These are phyloP conservation scores for Marchantia paleacea DNA, from an alignment of 225 moss, liverwort and hornwort genomes.

Conservation along the genomic window DNA sequence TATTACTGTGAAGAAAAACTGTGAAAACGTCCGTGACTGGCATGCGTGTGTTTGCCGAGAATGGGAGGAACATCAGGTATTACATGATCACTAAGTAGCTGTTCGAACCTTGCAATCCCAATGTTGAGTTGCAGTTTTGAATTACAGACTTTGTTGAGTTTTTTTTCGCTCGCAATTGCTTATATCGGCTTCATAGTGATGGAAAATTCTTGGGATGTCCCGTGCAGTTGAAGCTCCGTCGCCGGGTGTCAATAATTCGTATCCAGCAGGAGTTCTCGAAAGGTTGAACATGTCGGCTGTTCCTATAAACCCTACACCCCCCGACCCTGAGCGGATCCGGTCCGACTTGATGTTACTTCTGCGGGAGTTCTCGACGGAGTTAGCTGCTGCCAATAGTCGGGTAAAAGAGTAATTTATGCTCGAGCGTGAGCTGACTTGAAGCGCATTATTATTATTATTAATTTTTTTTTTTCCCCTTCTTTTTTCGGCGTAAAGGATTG, in stretches of 20 bases:
- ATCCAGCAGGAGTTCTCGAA: background rate
- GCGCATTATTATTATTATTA: too few relatives aligned
- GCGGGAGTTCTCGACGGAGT: slow-evolving; percentile 48
- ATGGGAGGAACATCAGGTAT: slow-evolving; percentile 24
- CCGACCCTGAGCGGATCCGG: slow-evolving; percentile 43
- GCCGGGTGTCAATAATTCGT: background rate
- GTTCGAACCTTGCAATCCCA: background rate
- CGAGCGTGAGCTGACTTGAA: too few relatives aligned
- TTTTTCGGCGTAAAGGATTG: too few relatives aligned
- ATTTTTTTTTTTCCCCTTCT: too few relatives aligned
- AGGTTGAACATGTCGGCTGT: slow-evolving; percentile 19
- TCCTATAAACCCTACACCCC: slow-evolving; percentile 2
- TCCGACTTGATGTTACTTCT: slow-evolving; percentile 44
- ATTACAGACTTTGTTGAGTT: background rate
- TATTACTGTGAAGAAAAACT: background rate
- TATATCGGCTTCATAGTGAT: background rate
- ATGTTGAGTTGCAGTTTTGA: background rate
- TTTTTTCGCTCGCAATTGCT: background rate
- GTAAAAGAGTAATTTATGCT: background rate
- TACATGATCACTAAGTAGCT: background rate
- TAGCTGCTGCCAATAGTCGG: slow-evolving; percentile 21
- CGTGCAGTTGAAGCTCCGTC: slow-evolving; percentile 30
- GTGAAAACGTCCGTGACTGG: background rate
- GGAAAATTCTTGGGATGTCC: background rate
- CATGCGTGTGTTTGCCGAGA: background rate